A percentile compares a stretch with the other conserved stretches of the same genome.
Evolutionary conservation across 2,329 filamentous ascomycete species (phyloP).

Genomic region (Stachybotrys elegans): DNA sequence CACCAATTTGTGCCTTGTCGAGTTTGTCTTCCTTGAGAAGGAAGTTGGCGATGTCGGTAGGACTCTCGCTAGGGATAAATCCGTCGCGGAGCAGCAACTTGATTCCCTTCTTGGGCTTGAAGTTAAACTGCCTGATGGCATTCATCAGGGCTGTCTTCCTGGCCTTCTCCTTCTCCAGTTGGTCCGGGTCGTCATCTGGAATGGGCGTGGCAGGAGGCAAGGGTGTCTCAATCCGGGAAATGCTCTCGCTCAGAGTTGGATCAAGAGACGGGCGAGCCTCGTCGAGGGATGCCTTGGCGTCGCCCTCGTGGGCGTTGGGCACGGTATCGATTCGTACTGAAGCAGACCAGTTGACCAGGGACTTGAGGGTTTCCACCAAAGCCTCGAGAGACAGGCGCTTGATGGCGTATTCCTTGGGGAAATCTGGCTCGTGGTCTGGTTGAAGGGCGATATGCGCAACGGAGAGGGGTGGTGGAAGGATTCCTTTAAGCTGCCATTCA

Average conservation of each 20-base stretch:
- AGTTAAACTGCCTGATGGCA: constrained; percentile 89
- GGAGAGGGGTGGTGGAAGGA: constrained; percentile 79
- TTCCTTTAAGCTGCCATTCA: constrained; percentile 85
- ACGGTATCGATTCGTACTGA: constrained; percentile 54
- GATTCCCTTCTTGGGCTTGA: constrained; percentile 92
- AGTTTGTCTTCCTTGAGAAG: constrained; percentile 75
- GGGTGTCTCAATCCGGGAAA: constrained; percentile 56
- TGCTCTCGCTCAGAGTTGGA: constrained; percentile 54
- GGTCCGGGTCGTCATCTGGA: constrained; percentile 82
- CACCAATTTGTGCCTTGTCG: constrained; percentile 88
- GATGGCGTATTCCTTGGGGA: constrained; percentile 84
- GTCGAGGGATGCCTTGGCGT: constrained; percentile 33
- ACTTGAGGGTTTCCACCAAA: constrained; percentile 81
- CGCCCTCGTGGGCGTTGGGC: constrained; percentile 22
- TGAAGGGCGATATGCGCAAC: constrained; percentile 66
- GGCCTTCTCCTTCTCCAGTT: constrained; percentile 92
- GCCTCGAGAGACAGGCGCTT: constrained; percentile 88
- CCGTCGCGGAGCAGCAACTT: constrained; percentile 78
- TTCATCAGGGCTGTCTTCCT: constrained; percentile 88
- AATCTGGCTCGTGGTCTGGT: constrained; percentile 59
- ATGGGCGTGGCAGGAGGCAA: constrained; percentile 61
- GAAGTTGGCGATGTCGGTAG: constrained; percentile 81
- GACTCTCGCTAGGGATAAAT: constrained; percentile 75
- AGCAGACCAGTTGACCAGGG: constrained; percentile 86
- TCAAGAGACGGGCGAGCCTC: constrained; percentile 64